These are phyloP conservation scores for Clausena lansium DNA, from an alignment of 345 rosid species.

Conservation along the genomic window DNA sequence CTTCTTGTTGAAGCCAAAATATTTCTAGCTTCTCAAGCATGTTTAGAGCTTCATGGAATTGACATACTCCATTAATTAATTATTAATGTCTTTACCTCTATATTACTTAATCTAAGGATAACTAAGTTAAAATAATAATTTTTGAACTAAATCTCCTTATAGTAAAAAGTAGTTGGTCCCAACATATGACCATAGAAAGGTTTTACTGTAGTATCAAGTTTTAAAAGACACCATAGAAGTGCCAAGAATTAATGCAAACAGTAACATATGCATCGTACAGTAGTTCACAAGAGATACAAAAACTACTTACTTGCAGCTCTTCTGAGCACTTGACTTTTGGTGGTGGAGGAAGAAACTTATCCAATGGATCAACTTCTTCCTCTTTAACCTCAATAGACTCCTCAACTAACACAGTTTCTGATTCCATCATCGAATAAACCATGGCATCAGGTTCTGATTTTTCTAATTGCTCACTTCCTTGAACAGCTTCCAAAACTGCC, in stretches of 20 bases:
- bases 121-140: too few relatives aligned
- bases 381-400: constrained; percentile 32
- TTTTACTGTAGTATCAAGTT: background rate
- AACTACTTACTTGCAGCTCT: constrained; percentile 73
- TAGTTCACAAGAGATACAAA: background rate
- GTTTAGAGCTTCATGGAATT: too few relatives aligned
- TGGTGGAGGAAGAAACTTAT: constrained; percentile 67
- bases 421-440: constrained; percentile 27
- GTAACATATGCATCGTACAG: background rate
- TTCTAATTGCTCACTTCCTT: constrained; percentile 42
- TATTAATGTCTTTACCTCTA: too few relatives aligned
- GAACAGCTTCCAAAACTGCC: constrained; percentile 30
- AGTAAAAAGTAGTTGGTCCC: too few relatives aligned
- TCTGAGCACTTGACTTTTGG: constrained; percentile 68
- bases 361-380: constrained; percentile 53
- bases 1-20: too few relatives aligned
- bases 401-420: constrained; percentile 42
- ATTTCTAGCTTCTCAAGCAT: too few relatives aligned
- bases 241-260: background rate
- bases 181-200: too few relatives aligned
- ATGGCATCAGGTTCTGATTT: constrained; percentile 32
- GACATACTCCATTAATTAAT: too few relatives aligned
- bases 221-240: background rate
- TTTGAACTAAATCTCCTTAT: too few relatives aligned
- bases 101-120: too few relatives aligned